Evolutionary conservation across 2,329 filamentous ascomycete species (phyloP).

Genomic region (Penicillium sp.): DNA sequence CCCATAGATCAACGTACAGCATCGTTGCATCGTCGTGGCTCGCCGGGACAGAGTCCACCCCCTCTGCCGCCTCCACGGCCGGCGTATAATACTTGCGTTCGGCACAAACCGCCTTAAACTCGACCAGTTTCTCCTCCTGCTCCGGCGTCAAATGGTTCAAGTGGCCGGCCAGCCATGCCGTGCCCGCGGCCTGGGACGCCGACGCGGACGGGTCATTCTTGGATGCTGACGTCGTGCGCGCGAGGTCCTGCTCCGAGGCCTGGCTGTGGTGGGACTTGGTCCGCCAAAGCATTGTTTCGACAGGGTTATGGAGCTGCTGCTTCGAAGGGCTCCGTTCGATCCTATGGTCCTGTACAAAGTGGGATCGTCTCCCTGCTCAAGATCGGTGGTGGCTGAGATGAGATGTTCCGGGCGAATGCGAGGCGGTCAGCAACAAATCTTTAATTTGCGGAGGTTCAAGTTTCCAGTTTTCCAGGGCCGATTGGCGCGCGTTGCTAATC

Average conservation of each 20-base stretch:
- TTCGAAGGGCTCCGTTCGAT: background rate
- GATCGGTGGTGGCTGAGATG: constrained; percentile 8
- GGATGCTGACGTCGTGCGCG: constrained; percentile 30
- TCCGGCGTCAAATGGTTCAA: constrained; percentile 71
- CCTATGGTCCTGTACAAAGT: background rate
- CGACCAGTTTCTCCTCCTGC: constrained; percentile 66
- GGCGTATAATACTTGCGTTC: constrained; percentile 60
- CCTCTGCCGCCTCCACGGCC: constrained; percentile 22
- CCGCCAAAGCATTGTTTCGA: constrained; percentile 31
- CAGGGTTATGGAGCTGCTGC: background rate
- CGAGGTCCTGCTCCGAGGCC: constrained; percentile 27
- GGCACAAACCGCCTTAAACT: constrained; percentile 70
- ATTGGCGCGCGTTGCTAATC: too few relatives aligned
- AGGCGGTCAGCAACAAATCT: constrained; percentile 14
- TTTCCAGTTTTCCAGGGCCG: background rate
- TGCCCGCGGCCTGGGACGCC: constrained; percentile 38
- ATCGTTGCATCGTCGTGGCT: constrained; percentile 52
- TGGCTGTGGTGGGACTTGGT: constrained; percentile 34
- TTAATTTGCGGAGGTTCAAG: background rate
- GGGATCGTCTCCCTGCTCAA: background rate
- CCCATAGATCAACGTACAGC: constrained; percentile 39
- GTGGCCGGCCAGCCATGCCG: constrained; percentile 61
- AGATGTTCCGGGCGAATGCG: background rate
- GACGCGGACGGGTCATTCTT: constrained; percentile 41
- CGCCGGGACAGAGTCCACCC: constrained; percentile 35